phyloP scores from a whole-genome alignment of 176 grass and related monocot species.

The Echinochloa phyllopogon region DNA sequence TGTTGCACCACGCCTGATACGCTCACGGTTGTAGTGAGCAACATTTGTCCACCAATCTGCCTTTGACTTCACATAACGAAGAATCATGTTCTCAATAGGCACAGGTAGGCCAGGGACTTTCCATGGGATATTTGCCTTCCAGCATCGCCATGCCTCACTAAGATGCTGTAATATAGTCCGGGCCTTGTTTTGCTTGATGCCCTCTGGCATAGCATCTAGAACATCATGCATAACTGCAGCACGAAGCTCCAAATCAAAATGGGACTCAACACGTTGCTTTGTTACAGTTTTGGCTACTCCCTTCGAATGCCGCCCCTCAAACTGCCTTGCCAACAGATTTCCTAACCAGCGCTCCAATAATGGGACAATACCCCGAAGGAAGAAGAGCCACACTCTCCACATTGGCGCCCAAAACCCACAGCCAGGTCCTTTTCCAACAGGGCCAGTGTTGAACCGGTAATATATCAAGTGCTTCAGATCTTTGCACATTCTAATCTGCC shows the following conservation, averaged over 20 bases:
- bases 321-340: conserved; percentile 90
- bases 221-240: conserved; percentile 99
- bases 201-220: conserved; percentile 99
- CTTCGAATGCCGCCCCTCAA: conserved; percentile 97
- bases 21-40: conserved; percentile 97
- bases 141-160: conserved; percentile 98
- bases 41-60: conserved; percentile 99
- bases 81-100: conserved; percentile 98
- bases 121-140: conserved; percentile 99
- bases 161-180: conserved; percentile 95
- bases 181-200: conserved; percentile 99
- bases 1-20: conserved; percentile 95
- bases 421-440: conserved; percentile 97
- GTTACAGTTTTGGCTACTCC: conserved; percentile 99
- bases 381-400: conserved; percentile 99
- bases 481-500: conserved; percentile 99
- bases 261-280: conserved; percentile 96
- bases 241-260: conserved; percentile 96
- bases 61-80: conserved; percentile 97
- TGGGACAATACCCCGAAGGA: conserved; percentile 95
- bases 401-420: conserved; percentile 99
- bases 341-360: conserved; percentile 94
- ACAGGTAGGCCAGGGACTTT: conserved; percentile 97
- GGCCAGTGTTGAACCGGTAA: conserved; percentile 98
- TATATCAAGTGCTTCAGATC: conserved; percentile 99